Evolutionary conservation across 768 basidiomycete genomes (phyloP).

Genomic region (Lactarius quietus): DNA sequence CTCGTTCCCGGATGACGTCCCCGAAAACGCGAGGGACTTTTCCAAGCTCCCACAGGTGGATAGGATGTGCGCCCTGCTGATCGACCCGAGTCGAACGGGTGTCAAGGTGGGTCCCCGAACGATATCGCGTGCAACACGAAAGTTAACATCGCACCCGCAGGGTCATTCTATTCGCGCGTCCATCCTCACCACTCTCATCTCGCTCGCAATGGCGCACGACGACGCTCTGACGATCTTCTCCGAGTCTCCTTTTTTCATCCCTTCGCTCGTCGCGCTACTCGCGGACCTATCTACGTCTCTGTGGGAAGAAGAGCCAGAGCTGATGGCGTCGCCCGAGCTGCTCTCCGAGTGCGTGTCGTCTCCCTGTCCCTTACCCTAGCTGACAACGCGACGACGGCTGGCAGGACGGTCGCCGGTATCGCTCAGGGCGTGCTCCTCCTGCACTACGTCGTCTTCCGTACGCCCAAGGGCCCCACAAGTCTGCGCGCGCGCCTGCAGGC

Average conservation of each 20-base stretch:
- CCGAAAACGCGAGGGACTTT: slow-evolving; percentile 23
- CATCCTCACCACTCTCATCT: slow-evolving; percentile 41
- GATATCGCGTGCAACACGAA: background rate
- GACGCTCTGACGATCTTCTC: slow-evolving; percentile 39
- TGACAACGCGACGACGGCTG: background rate
- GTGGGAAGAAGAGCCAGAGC: slow-evolving; percentile 60
- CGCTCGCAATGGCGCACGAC: slow-evolving; percentile 38
- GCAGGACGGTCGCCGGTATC: slow-evolving; percentile 49
- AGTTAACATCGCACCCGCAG: slow-evolving; percentile 28
- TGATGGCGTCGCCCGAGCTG: slow-evolving; percentile 37
- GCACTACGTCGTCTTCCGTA: slow-evolving; percentile 56
- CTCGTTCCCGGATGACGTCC: slow-evolving; percentile 19
- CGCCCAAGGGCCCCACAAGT: slow-evolving; percentile 36
- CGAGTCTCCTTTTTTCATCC: slow-evolving; percentile 55
- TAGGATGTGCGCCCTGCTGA: slow-evolving; percentile 30
- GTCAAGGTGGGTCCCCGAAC: slow-evolving; percentile 26
- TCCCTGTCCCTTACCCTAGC: slow-evolving; percentile 14
- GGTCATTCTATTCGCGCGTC: slow-evolving; percentile 36
- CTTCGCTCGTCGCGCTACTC: slow-evolving; percentile 58
- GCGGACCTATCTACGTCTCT: slow-evolving; percentile 50
- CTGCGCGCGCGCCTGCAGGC: slow-evolving; percentile 57
- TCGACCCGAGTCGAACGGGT: slow-evolving; percentile 27
- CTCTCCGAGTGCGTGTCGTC: slow-evolving; percentile 38
- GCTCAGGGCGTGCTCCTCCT: slow-evolving; percentile 56
- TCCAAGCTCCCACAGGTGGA: slow-evolving; percentile 33